Conservation (phyloP, 208 protist genomes). For the Sergeia podlipaevii region DNA sequence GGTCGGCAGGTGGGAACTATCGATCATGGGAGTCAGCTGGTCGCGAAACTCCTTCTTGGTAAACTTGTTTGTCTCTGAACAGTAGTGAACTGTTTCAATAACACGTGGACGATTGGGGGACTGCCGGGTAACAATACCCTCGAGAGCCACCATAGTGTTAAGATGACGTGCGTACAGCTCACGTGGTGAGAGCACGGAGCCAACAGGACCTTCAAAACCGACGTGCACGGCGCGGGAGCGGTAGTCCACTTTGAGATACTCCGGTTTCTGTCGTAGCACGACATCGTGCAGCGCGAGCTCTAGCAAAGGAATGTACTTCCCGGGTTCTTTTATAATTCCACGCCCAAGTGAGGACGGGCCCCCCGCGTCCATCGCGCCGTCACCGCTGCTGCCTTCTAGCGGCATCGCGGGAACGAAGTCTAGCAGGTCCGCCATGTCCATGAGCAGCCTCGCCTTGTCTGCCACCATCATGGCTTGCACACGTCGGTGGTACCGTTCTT, state of each 20-base stretch:
- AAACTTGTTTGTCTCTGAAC: conserved; percentile 88
- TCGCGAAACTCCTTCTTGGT: conserved; percentile 93
- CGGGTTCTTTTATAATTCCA: conserved; percentile 75
- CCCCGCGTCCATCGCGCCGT: conserved; percentile 5
- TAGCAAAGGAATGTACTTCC: conserved; percentile 86
- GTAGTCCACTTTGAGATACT: conserved; percentile 87
- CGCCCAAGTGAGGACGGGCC: conserved; percentile 45
- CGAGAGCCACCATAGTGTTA: conserved; percentile 95
- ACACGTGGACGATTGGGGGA: conserved; percentile 77
- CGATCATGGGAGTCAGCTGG: conserved; percentile 88
- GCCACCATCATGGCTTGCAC: conserved; percentile 85
- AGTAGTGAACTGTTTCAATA: conserved; percentile 96
- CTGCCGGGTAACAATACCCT: conserved; percentile 98
- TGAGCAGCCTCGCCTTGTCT: conserved; percentile 71
- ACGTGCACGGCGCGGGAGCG: conserved; percentile 75
- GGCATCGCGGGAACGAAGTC: conserved; percentile 49
- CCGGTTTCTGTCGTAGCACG: conserved; percentile 67
- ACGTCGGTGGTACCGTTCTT: conserved; percentile 76
- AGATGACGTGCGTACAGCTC: conserved; percentile 89
- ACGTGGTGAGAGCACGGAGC: conserved; percentile 93
- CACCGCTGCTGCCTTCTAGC: background rate
- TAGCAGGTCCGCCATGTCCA: conserved; percentile 93
- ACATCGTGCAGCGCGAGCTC: conserved; percentile 91
- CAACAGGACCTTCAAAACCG: conserved; percentile 95
- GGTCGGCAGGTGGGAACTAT: conserved; percentile 85